A percentile compares a stretch with the other conserved stretches of the same genome.
These are phyloP conservation scores for Podospora anserina DNA, from an alignment of 495 filamentous ascomycete genomes.

Conservation along the genomic window DNA sequence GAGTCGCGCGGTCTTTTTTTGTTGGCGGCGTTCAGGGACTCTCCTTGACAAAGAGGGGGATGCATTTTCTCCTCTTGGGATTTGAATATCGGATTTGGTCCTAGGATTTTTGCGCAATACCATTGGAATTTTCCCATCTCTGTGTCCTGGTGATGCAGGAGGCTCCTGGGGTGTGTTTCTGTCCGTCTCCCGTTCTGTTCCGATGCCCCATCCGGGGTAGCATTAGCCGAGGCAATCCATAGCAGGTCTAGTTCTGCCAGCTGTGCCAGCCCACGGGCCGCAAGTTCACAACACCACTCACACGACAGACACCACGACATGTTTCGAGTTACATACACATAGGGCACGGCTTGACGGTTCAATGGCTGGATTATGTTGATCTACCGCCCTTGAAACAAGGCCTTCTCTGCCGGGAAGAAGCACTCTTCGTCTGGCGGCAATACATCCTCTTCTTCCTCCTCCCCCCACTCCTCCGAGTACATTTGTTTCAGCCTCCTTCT, in stretches of 20 bases:
- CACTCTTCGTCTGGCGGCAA: no score
- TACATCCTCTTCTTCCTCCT: no score
- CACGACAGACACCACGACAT: no score
- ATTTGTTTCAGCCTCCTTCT: no score
- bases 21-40: slow-evolving; percentile 22
- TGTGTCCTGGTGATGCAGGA: slow-evolving; percentile 1
- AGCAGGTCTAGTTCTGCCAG: background rate
- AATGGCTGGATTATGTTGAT: no score
- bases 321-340: no score
- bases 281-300: background rate
- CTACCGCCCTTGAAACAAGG: no score
- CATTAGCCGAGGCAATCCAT: slow-evolving; percentile 6
- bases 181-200: slow-evolving; percentile 1
- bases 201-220: slow-evolving; percentile 28
- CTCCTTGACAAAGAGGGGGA: slow-evolving; percentile 4
- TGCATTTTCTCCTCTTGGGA: slow-evolving; percentile 8
- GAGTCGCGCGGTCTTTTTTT: slow-evolving; percentile 11
- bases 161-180: slow-evolving; percentile 8
- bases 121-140: slow-evolving; percentile 3
- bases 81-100: slow-evolving; percentile 7
- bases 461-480: no score
- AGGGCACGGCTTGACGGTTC: no score
- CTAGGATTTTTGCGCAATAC: slow-evolving; percentile 10
- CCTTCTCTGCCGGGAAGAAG: no score
- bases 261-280: background rate